Base-by-base conservation (phyloP, 1,284 basidiomycete genomes). In the Sanghuangporus sanghuang region DNA sequence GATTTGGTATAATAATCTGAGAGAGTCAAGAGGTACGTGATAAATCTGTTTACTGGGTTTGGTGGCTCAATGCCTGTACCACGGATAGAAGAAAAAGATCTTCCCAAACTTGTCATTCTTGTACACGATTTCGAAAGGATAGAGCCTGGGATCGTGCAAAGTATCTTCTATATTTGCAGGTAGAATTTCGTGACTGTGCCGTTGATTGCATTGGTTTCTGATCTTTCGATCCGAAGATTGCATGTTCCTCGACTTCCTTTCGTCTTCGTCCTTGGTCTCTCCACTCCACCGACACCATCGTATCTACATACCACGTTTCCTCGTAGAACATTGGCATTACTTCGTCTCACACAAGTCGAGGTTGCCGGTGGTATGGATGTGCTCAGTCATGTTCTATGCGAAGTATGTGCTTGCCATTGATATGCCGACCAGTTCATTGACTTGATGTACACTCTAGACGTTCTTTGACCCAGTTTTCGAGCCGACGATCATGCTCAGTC, bases 121-220 rank as follows among this genome's bases (percentile, higher is more conserved):
- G 69, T 91, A 18, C 85, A 88, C 63, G 84, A 87, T 58, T 89
- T 92, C 67, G 89, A 92, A 69, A 83, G 85, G 69, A 82, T 87
- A 56, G 86, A 89, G 59, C 73, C 81, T 0, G 57, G 68, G 1
- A 77, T 90, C 4, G 72, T 90, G 56, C 83, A 86, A 68, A 87
- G 90, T 68, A 68, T 89, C 8, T 82, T 90, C 53, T 81, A 86
- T 63, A 85, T 90, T 27, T 87, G 82, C 77, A 89, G 86, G 88
- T 86, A 67, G 63, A 12, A 38, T 56, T 48, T 42, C 46, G 27
- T 38, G 18, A 3, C 12, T 38, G 1, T 62, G 39, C 35, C 8
- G 12, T 2, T 5, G 6, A 16, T 52, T 21, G 35, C 9, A 6
- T 2, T 42, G n/a, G 36, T 27, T 62, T 59, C 36, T 46, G 50